Evolutionary conservation across 2,329 filamentous ascomycete genomes (phyloP), one percentile per base, ranked within the genome.

Genomic region (Hypocrella siamensis): DNA sequence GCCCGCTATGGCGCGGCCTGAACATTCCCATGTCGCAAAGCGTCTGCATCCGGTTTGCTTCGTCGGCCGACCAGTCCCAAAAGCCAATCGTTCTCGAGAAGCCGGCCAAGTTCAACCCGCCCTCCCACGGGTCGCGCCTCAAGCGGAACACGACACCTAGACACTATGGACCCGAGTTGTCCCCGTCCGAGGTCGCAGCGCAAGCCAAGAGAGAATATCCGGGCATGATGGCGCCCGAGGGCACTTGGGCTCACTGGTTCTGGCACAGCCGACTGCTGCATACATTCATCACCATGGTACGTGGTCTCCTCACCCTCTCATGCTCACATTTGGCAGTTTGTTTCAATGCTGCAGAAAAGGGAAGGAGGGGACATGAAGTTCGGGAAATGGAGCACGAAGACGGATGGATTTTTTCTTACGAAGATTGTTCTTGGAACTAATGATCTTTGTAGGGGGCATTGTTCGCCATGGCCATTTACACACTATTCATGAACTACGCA

Each of bases 41-140:
- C 39, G 43, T 56, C 34, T 43, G 43, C 42, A 41, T 57, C 30
- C 52, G 52, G 31, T 57, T 52, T 39, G 47, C 46, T 31, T 53
- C 51, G 2, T 42, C 43, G 7, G 35, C 37, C 10, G 31, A 38
- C 27, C 26, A 31, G 26, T 35, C 42, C 28, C 58, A 55, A 39
- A 79, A 78, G 47, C 70, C 72, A 22, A 67, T 76, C 38, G 69
- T 84, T 5, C 75, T 98, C 41, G 82, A 82, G 45, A 84, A 94
- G 56, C 88, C 88, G 17, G 70, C 80, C 46, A 80, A 78, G 52
- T 96, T 93, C 65, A 82, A 82, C 30, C 88, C 90, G 3, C 90
- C 90, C 0, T 96, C 88, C 0, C 90, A 96, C 53, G 78, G 80
- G 10, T 63, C 79, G 16, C 67, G 79, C 6, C 67, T 84, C 19